These are phyloP conservation scores for Zostera marina DNA, from an alignment of 116 monocot species.

Conservation along the genomic window DNA sequence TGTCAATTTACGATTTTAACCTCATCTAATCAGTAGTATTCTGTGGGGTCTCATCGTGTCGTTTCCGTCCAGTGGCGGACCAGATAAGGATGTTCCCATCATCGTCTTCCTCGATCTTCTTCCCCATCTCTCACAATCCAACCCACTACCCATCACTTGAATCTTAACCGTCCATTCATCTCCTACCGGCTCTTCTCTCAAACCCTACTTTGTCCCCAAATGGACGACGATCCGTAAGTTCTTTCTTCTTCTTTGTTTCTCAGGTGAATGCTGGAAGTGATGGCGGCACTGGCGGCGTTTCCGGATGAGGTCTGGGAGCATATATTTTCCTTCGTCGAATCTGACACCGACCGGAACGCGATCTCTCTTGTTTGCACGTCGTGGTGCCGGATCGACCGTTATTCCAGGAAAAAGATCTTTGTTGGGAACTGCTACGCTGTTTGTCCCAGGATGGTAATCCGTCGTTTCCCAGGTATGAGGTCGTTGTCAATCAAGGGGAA, in stretches of 20 bases:
- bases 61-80: neutral
- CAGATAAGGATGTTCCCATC: neutral
- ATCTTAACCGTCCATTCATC: neutral
- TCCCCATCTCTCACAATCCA: neutral
- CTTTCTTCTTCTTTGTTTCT: no score
- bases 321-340: slow-evolving; percentile 35
- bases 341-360: slow-evolving; percentile 39
- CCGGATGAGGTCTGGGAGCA: slow-evolving; percentile 72
- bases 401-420: slow-evolving; percentile 28
- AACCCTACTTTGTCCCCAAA: neutral
- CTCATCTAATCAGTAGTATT: no score
- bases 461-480: slow-evolving; percentile 31
- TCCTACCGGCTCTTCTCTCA: neutral
- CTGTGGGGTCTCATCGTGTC: neutral
- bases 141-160: neutral
- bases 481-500: slow-evolving; percentile 50
- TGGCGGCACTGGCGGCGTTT: slow-evolving; percentile 14
- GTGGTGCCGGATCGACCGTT: slow-evolving; percentile 36
- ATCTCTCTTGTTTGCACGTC: slow-evolving; percentile 25
- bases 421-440: slow-evolving; percentile 72
- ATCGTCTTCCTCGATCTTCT: neutral
- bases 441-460: slow-evolving; percentile 18
- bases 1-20: no score
- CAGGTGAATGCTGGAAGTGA: neutral
- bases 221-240: neutral